Evolutionary conservation across 371 early-diverging fungal genomes (phyloP), one percentile per base, ranked within the genome.

Genomic region (Mucor racemosus): DNA sequence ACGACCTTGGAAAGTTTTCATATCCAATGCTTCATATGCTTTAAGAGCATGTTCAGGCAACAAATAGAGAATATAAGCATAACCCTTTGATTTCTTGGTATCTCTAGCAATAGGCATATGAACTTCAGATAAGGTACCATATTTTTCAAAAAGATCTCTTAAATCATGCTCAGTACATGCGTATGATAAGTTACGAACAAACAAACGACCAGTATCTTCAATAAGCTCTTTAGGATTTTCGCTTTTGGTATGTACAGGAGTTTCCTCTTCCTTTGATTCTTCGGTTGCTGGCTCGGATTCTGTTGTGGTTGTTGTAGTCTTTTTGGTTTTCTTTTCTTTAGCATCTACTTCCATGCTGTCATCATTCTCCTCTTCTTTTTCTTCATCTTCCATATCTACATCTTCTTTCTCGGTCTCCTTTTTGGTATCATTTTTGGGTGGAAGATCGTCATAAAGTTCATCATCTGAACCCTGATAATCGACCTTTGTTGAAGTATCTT

Each of bases 21-120:
- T 90, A 75, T 97, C 95, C 65, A 96, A 67, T 5, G 84, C 76
- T 63, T 84, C 78, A 73, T 86, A 97, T 4, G 98, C 98, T 39
- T 87, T 90, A 64, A 97, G 83, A 4, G 98, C 99, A 75, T 99
- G 94, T 71, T 96, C 96, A 7, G 98, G 97, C 53, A 96, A 53
- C 58, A 95, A 74, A 66, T 80, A 99, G 21, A 91, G 77, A 21
- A 98, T 81, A 67, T 96, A 98, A 0, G 96, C 97, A 72, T 89
- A 95, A 4, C 99, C 99, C 72, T 95, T 95, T 66, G 97, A 90
- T 69, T 92, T 87, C 71, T 96, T 95, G 62, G 96, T 95, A 62
- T 93, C 92, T 73, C 89, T 92, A 53, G 90, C 88, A 58, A 99
- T 91, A 13, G 99, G 96, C 84, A 98, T 89, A 78, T 97, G 97